Evolutionary conservation across 1,284 basidiomycete species (phyloP).

Genomic region (Xerocomus tenax): DNA sequence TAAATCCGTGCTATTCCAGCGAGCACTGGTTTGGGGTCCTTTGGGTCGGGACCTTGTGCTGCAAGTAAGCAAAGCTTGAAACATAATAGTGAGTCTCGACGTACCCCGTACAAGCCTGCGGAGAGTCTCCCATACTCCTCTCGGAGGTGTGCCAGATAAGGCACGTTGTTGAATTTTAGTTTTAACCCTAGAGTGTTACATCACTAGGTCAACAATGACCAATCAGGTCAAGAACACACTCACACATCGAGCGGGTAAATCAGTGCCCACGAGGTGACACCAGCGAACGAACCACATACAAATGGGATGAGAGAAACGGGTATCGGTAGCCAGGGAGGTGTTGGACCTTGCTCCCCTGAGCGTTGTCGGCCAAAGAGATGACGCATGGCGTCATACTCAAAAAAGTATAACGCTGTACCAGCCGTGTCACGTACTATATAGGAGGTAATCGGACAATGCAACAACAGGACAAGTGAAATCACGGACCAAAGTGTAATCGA

Average conservation of each 20-base stretch:
- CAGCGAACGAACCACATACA: slow-evolving; percentile 74
- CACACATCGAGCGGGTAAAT: slow-evolving; percentile 81
- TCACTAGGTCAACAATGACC: background rate
- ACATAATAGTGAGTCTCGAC: slow-evolving; percentile 5
- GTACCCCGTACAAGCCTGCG: slow-evolving; percentile 66
- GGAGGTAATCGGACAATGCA: background rate
- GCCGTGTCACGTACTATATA: slow-evolving; percentile 64
- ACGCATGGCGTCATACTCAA: slow-evolving; percentile 81
- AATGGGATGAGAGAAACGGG: slow-evolving; percentile 73
- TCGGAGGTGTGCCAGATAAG: slow-evolving; percentile 64
- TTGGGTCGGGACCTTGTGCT: slow-evolving; percentile 61
- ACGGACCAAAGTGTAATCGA: slow-evolving; percentile 67
- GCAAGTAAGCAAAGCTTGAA: slow-evolving; percentile 5
- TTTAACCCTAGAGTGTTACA: slow-evolving; percentile 58
- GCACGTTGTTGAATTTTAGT: slow-evolving; percentile 88
- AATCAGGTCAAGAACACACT: slow-evolving; percentile 24
- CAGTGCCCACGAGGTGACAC: slow-evolving; percentile 77
- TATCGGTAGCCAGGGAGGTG: slow-evolving; percentile 71
- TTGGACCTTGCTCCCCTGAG: slow-evolving; percentile 65
- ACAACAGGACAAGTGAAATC: background rate
- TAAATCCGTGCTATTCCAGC: slow-evolving; percentile 71
- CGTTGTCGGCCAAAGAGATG: slow-evolving; percentile 63
- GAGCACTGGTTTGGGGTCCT: slow-evolving; percentile 59
- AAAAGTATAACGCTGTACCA: slow-evolving; percentile 79
- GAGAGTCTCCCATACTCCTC: slow-evolving; percentile 66